Evolutionary conservation across 1,139 yeast species (phyloP).

Genomic region (Pneumocystis sp.): DNA sequence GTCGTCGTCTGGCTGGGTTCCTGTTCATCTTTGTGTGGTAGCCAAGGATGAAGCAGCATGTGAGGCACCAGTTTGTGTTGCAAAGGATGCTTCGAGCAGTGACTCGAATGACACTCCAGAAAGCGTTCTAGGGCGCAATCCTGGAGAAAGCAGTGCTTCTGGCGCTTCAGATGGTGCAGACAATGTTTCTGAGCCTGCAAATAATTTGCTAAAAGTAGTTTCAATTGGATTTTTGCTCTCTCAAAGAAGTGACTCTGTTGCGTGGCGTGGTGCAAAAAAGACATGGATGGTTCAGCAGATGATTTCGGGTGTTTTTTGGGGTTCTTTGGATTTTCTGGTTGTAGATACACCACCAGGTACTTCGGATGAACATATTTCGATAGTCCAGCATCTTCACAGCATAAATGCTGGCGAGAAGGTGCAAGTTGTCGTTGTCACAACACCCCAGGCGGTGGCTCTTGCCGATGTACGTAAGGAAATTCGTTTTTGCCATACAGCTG

Average conservation of each 20-base stretch:
- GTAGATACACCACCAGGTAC: constrained; percentile 95
- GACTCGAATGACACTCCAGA: no score
- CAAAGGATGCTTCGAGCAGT: no score
- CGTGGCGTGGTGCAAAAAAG: constrained; percentile 97
- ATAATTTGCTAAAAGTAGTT: constrained; percentile 38
- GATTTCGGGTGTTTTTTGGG: constrained; percentile 84
- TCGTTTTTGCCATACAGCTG: constrained; percentile 79
- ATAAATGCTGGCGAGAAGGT: constrained; percentile 37
- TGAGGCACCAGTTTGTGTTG: no score
- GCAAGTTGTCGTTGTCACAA: constrained; percentile 72
- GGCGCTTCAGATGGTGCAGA: background rate
- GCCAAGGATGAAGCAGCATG: no score
- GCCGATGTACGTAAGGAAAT: constrained; percentile 90
- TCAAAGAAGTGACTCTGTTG: constrained; percentile 77
- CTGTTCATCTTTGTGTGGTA: constrained; percentile 39
- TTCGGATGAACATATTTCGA: constrained; percentile 92
- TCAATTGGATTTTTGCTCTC: constrained; percentile 81
- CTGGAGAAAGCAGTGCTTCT: no score
- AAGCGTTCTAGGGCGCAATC: no score
- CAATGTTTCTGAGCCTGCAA: no score
- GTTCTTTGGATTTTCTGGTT: constrained; percentile 58
- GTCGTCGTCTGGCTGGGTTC: constrained; percentile 78
- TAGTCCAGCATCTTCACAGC: constrained; percentile 73
- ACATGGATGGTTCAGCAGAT: constrained; percentile 96
- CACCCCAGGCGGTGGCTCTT: constrained; percentile 88